These are phyloP conservation scores for Botrytis paeoniae DNA, from an alignment of 2,329 filamentous ascomycete genomes.

Conservation along the genomic window DNA sequence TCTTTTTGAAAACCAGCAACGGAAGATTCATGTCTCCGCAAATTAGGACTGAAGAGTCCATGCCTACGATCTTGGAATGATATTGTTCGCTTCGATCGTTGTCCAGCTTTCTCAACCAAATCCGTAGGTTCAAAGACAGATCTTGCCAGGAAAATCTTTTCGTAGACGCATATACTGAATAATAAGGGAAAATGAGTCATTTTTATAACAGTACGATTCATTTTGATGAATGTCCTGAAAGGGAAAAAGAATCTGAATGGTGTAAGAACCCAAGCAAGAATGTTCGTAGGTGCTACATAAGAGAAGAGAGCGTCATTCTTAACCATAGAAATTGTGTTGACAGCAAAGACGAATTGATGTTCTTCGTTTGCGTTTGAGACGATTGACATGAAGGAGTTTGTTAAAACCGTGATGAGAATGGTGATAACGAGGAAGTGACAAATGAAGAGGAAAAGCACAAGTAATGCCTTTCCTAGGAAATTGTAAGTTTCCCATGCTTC, in stretches of 20 bases:
- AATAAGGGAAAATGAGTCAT: constrained; percentile 84
- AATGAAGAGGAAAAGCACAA: constrained; percentile 85
- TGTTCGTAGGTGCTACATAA: constrained; percentile 87
- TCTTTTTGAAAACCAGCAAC: constrained; percentile 88
- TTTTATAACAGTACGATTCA: constrained; percentile 92
- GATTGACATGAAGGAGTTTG: constrained; percentile 94
- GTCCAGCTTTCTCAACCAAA: constrained; percentile 69
- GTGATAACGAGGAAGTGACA: constrained; percentile 95
- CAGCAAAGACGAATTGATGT: constrained; percentile 88
- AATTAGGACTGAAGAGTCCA: constrained; percentile 69
- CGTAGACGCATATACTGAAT: constrained; percentile 83
- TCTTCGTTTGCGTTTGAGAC: constrained; percentile 92
- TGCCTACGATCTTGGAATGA: constrained; percentile 54
- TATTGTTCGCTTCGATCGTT: constrained; percentile 48
- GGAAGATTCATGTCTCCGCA: constrained; percentile 77
- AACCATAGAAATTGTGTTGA: constrained; percentile 97
- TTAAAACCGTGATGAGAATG: constrained; percentile 91
- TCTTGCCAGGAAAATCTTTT: constrained; percentile 72
- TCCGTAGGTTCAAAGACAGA: constrained; percentile 80
- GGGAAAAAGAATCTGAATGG: constrained; percentile 79
- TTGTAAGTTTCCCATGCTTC: constrained; percentile 77
- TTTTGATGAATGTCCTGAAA: constrained; percentile 74
- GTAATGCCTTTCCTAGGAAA: constrained; percentile 68
- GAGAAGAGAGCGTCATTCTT: constrained; percentile 97
- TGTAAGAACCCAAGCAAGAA: constrained; percentile 85